Percentiles rank a stretch among this genome's conserved stretches.
phyloP scores from a whole-genome alignment of 345 rosid species.

The Populus alba region DNA sequence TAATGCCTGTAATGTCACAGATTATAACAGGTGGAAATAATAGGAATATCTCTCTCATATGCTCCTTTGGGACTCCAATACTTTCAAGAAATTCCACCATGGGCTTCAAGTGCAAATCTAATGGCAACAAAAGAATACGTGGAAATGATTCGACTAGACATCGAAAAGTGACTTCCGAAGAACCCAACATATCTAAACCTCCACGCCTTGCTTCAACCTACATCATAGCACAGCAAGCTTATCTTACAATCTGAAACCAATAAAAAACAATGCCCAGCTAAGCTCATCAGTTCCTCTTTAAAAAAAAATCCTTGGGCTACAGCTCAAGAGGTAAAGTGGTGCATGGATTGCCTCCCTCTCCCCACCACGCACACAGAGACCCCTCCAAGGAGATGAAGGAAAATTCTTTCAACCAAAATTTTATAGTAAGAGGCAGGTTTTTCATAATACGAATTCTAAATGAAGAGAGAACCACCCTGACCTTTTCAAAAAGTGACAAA shows the following conservation, averaged over 20 bases:
- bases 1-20: conserved; percentile 35
- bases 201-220: conserved; percentile 96
- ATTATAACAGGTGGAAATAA: conserved; percentile 71
- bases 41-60: conserved; percentile 45
- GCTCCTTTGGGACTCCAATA: conserved; percentile 47
- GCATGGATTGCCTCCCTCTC: too few species aligned
- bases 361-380: too few species aligned
- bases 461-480: conserved; percentile 7
- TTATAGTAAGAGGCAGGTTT: neutral
- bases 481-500: conserved; percentile 90
- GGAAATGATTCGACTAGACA: conserved; percentile 83
- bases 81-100: conserved; percentile 48
- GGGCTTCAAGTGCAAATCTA: conserved; percentile 61
- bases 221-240: conserved; percentile 12
- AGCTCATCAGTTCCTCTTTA: too few species aligned
- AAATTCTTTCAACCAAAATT: too few species aligned
- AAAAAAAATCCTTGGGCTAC: neutral
- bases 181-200: conserved; percentile 68
- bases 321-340: neutral
- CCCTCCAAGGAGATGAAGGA: too few species aligned
- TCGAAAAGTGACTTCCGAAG: conserved; percentile 52
- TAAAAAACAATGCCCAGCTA: too few species aligned
- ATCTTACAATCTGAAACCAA: conserved; percentile 8
- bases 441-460: neutral
- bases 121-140: conserved; percentile 57